Evolutionary conservation across 2,329 filamentous ascomycete genomes (phyloP), one percentile per base, ranked within the genome.

Genomic region (Cladosporium sphaerospermum): DNA sequence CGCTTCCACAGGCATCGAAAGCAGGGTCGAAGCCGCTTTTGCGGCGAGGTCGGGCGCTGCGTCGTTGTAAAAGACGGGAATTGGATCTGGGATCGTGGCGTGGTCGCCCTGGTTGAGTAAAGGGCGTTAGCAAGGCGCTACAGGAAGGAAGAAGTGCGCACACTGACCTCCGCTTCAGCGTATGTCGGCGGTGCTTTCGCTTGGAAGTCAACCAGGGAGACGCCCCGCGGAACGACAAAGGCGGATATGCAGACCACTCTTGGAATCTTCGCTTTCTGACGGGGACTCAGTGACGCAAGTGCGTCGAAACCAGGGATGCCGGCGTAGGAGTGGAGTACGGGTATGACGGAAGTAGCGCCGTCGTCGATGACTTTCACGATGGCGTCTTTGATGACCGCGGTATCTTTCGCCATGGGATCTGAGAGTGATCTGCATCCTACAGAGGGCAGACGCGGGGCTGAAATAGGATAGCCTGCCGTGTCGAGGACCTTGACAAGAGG

Each of bases 301-400:
- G 58, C 59, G n/a, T 61, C 58, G 49, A 54, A 55, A 28, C 59
- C 59, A 3, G 54, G 49, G 5, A 60, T 39, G 9, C 59, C 58
- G 14, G 48, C 55, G 52, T 60, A 61, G 45, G 48, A 54, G 23
- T 61, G 60, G 47, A 59, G 50, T 39, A 60, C 53, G 4, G 55
- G 56, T 3, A 62, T n/a, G 41, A 61, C 45, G 16, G 57, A 56
- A 14, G 45, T 34, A 7, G 45, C 32, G 34, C 57, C 60, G 3
- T 44, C 13, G 32, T 32, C 31, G 28, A 51, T 36, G 18, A 57
- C 56, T 23, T 54, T 32, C 45, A 60, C 53, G 14, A 61, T 34
- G 23, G 54, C 49, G n/a, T 33, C n/a, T 10, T 54, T 53, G 53
- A 60, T 52, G 13, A 48, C 55, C n/a, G 43, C 49, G 11, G 51